Base-by-base conservation (phyloP, 23 red algal species). In the Cyanidium caldarium region DNA sequence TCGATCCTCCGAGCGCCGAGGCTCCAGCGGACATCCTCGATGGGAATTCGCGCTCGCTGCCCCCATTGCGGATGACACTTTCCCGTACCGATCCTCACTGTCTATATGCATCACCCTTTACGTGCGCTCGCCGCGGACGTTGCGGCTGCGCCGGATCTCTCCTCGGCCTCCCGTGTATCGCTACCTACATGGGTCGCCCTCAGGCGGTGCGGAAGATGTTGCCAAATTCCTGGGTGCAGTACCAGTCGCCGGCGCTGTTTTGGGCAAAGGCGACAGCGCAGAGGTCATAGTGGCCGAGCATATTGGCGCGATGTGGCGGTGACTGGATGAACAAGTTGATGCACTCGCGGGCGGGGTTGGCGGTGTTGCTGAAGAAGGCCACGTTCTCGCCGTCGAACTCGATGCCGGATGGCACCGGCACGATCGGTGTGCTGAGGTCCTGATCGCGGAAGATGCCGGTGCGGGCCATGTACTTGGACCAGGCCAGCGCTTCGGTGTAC, bases 401-500 rank as follows among this genome's bases (percentile, higher is more conserved):
- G 21, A 61, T 61, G 5, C 51, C 51, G 7, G 51, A 16, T 14
- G 51, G 51, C 5, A 61, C 51, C 7, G 51, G 51, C 21, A 61
- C 51, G 23, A 61, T 61, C 23, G 51, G 51, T 10, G 19, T 16
- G 51, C 51, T 61, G n/a, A 61, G 51, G 51, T 61, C 51, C 51
- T 61, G 51, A 25, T 61, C 51, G 21, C 51, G 51, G 23, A 61
- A 61, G 23, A 61, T 28, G 23, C 51, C 51, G 19, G 51, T 61
- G 23, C 51, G 51, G 7, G 51, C 51, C 51, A 61, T 61, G 51
- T 61, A 61, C 51, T 61, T 16, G 13, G 51, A 61, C 51, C 51
- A 61, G 51, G 51, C 51, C 13, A 61, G 51, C 13, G 51, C 51
- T 25, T 61, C 51, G 13, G 31, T 28, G 23, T 61, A 61, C n/a